Conservation (phyloP, 1,284 basidiomycete species). For the Sanguinoderma infundibulare region DNA sequence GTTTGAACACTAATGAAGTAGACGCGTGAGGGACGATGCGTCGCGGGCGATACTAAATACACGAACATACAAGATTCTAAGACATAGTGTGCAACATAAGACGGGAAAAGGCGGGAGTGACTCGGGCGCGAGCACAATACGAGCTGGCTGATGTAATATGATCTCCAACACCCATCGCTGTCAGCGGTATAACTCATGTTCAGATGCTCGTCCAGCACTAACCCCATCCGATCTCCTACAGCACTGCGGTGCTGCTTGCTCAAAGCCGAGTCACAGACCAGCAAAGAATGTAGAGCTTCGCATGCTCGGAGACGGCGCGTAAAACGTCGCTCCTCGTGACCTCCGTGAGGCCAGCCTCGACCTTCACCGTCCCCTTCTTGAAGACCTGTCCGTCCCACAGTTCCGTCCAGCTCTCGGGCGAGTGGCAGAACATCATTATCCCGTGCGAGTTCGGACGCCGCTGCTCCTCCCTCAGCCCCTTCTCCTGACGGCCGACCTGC, state of each 20-base stretch:
- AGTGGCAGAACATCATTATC: constrained; percentile 35
- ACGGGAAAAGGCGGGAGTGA: too few relatives aligned
- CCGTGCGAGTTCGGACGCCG: background rate
- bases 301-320: background rate
- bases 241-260: too few relatives aligned
- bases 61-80: too few relatives aligned
- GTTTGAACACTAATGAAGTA: too few relatives aligned
- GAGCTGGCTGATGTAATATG: too few relatives aligned
- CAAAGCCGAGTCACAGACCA: constrained; percentile 35
- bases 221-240: background rate
- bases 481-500: constrained; percentile 31
- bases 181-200: background rate
- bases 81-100: too few relatives aligned
- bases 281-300: constrained; percentile 25
- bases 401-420: constrained; percentile 44
- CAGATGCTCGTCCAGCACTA: background rate
- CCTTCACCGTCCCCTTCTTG: constrained; percentile 40
- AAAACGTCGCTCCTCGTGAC: background rate
- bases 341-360: constrained; percentile 31
- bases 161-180: too few relatives aligned
- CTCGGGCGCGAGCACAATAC: too few relatives aligned
- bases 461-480: constrained; percentile 27
- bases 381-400: constrained; percentile 50
- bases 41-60: too few relatives aligned
- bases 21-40: too few relatives aligned